A percentile compares a stretch with the other conserved stretches of the same genome.
Evolutionary conservation across 257 asterid genomes (phyloP).

Genomic region (Solanum chaucha): DNA sequence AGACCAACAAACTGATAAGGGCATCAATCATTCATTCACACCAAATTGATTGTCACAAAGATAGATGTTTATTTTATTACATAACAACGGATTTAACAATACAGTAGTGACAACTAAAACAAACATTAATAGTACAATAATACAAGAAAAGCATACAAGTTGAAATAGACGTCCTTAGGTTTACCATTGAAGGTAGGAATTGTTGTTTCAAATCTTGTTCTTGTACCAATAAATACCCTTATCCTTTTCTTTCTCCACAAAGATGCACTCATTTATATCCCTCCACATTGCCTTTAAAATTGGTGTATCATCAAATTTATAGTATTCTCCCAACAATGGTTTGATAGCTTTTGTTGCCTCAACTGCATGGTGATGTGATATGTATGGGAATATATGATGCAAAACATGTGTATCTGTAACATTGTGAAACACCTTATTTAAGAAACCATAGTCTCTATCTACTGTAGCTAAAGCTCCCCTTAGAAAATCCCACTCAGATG

Average conservation of each 20-base stretch:
- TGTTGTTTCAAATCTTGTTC: background rate
- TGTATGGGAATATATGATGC: background rate
- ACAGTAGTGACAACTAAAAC: background rate
- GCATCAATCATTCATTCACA: too few relatives aligned
- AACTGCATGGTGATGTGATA: constrained; percentile 15
- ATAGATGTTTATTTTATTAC: background rate
- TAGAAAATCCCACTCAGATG: constrained; percentile 3
- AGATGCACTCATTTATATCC: constrained; percentile 36
- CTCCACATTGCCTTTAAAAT: constrained; percentile 52
- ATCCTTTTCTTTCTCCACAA: background rate
- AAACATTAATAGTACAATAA: background rate
- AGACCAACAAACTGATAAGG: too few relatives aligned
- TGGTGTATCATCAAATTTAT: constrained; percentile 40
- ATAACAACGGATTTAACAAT: background rate
- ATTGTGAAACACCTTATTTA: constrained; percentile 6
- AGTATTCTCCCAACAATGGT: constrained; percentile 29
- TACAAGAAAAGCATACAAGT: background rate
- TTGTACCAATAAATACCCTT: background rate
- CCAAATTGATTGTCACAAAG: too few relatives aligned
- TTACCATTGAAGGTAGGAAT: background rate
- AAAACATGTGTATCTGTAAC: constrained; percentile 3
- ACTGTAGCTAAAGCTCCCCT: constrained; percentile 6
- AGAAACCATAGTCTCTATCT: constrained; percentile 5
- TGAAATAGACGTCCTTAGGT: too few relatives aligned
- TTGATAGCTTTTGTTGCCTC: constrained; percentile 46